Conservation (phyloP, 352 stramenopile species). For the Phytophthora constricta region DNA sequence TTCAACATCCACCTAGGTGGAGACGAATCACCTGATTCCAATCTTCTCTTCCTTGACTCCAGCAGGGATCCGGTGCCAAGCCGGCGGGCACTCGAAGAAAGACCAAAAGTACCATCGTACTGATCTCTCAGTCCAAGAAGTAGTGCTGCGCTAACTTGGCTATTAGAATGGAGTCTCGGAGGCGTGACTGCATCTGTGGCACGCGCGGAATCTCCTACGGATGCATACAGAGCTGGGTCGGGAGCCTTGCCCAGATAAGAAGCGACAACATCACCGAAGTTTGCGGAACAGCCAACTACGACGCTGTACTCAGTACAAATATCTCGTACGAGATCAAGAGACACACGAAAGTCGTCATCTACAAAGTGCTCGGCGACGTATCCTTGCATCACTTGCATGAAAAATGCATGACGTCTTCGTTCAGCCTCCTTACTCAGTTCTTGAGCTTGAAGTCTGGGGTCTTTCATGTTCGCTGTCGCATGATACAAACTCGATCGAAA, state of each 20-base stretch:
- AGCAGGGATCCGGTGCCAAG: slow-evolving; percentile 14
- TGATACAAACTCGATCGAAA: slow-evolving; percentile 70
- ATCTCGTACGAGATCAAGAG: slow-evolving; percentile 36
- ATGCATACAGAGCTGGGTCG: slow-evolving; percentile 15
- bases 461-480: slow-evolving; percentile 41
- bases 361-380: slow-evolving; percentile 51
- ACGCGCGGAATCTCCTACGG: slow-evolving; percentile 11
- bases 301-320: slow-evolving; percentile 69
- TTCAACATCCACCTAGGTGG: slow-evolving; percentile 77
- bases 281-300: slow-evolving; percentile 64
- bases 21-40: slow-evolving; percentile 19
- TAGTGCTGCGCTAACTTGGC: slow-evolving; percentile 59
- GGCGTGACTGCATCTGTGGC: neutral
- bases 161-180: slow-evolving; percentile 34
- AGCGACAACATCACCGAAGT: slow-evolving; percentile 51
- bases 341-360: slow-evolving; percentile 45
- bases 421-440: slow-evolving; percentile 50
- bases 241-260: slow-evolving; percentile 28
- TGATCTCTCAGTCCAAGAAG: slow-evolving; percentile 60
- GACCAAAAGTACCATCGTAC: slow-evolving; percentile 71
- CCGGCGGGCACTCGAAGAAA: slow-evolving; percentile 43
- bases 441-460: slow-evolving; percentile 45
- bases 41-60: neutral
- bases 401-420: slow-evolving; percentile 54
- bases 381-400: slow-evolving; percentile 75